A percentile compares a stretch with the other conserved stretches of the same genome.
Evolutionary conservation across 345 rosid genomes (phyloP).

Genomic region (Gossypium rotundifolium): DNA sequence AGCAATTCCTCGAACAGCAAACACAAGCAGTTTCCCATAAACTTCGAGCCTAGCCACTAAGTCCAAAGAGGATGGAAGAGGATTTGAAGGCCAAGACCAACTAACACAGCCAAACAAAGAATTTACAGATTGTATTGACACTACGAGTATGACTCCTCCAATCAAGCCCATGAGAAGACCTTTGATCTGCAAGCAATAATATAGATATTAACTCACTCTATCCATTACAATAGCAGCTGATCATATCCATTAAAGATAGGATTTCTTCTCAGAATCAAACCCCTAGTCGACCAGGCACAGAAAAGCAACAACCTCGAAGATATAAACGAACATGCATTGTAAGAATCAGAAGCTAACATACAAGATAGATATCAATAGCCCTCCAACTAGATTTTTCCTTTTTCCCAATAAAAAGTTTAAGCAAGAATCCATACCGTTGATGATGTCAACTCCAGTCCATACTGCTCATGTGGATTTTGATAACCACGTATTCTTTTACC

Average conservation of each 20-base stretch:
- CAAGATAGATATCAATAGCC: neutral
- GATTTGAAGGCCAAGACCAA: conserved; percentile 59
- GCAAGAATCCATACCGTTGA: conserved; percentile 41
- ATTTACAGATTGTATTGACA: conserved; percentile 56
- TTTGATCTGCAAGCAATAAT: conserved; percentile 47
- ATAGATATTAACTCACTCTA: neutral
- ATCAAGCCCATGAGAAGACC: conserved; percentile 47
- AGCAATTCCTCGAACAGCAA: conserved; percentile 48
- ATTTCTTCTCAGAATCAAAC: neutral
- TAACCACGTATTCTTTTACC: conserved; percentile 74
- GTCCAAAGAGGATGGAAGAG: conserved; percentile 43
- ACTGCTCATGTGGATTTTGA: conserved; percentile 63
- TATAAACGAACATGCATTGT: neutral
- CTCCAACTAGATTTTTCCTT: neutral
- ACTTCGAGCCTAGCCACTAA: conserved; percentile 39
- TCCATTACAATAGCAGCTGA: neutral
- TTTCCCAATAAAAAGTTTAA: conserved; percentile 8
- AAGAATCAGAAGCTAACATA: neutral
- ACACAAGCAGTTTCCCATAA: conserved; percentile 32
- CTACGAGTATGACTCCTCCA: conserved; percentile 62
- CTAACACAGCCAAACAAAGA: conserved; percentile 49
- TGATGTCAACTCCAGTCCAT: conserved; percentile 70
- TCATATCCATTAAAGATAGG: neutral
- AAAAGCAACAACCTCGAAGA: neutral
- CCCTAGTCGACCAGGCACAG: too few species aligned